phyloP scores from a whole-genome alignment of 1,284 basidiomycete genomes.

The Hemileia vastatrix region DNA sequence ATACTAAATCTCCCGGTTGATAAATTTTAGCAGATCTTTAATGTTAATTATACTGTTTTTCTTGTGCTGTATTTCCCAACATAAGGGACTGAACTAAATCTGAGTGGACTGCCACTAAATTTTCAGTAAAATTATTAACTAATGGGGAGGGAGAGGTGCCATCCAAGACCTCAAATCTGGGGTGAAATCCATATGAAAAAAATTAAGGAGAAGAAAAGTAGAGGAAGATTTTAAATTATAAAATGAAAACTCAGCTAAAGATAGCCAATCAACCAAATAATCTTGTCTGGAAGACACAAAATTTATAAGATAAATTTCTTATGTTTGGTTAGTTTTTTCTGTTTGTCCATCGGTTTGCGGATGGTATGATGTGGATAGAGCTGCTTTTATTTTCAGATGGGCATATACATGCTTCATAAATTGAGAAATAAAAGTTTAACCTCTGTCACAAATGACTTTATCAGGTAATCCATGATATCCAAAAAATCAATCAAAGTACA shows the following conservation, averaged over 20 bases:
- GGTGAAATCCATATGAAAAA: slow-evolving; percentile 46
- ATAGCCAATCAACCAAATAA: slow-evolving; percentile 34
- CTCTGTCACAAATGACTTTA: not conserved
- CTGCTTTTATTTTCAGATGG: not conserved
- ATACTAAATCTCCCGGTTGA: not conserved
- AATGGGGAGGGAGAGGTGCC: not conserved
- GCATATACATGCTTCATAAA: not conserved
- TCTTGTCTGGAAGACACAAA: slow-evolving; percentile 26
- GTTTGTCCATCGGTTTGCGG: slow-evolving; percentile 14
- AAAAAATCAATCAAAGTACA: not conserved
- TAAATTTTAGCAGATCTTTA: not conserved
- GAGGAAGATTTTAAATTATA: slow-evolving; percentile 39
- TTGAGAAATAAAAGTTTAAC: not conserved
- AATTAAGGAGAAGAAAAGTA: slow-evolving; percentile 47
- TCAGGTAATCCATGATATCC: not conserved
- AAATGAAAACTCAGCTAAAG: slow-evolving; percentile 40
- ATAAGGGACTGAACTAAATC: not conserved
- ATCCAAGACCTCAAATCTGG: slow-evolving; percentile 23
- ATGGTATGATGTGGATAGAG: slow-evolving; percentile 4
- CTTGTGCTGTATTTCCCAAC: not conserved
- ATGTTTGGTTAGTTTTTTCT: not conserved
- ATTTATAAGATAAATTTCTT: slow-evolving; percentile 23
- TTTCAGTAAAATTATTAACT: not conserved
- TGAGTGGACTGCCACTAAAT: not conserved
- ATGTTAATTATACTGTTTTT: not conserved